Conservation (phyloP, 75 land plant species). For the Pinus tabuliformis region DNA sequence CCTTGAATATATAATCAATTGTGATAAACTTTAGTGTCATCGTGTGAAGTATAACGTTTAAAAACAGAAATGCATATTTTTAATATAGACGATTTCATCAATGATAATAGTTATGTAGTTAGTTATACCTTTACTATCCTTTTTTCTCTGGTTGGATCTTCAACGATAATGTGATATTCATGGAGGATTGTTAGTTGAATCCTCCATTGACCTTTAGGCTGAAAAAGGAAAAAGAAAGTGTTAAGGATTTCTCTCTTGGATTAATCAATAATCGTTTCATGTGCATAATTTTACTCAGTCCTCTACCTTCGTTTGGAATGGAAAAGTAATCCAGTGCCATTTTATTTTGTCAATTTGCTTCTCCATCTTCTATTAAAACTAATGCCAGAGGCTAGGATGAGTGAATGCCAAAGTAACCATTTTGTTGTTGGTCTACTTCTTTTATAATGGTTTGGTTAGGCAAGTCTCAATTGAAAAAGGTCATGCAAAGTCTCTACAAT, state of each 20-base stretch:
- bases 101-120: no score
- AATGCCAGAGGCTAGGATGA: background rate
- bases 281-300: background rate
- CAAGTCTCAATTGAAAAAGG: conserved; percentile 75
- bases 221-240: background rate
- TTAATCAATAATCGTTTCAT: background rate
- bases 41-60: no score
- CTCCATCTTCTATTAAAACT: background rate
- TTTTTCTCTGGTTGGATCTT: no score
- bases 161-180: no score
- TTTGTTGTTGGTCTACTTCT: background rate
- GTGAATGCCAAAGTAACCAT: background rate
- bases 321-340: background rate
- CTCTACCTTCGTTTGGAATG: background rate
- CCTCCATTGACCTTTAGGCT: background rate
- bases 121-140: no score
- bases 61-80: no score
- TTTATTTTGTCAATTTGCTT: background rate
- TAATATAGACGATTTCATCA: no score
- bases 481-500: conserved; percentile 55
- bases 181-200: no score
- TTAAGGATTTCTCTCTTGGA: background rate
- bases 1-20: no score
- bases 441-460: conserved; percentile 19
- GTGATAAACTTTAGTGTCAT: no score